These are phyloP conservation scores for Fistulinella cinereoalba DNA, from an alignment of 1,284 basidiomycete genomes.

Conservation along the genomic window DNA sequence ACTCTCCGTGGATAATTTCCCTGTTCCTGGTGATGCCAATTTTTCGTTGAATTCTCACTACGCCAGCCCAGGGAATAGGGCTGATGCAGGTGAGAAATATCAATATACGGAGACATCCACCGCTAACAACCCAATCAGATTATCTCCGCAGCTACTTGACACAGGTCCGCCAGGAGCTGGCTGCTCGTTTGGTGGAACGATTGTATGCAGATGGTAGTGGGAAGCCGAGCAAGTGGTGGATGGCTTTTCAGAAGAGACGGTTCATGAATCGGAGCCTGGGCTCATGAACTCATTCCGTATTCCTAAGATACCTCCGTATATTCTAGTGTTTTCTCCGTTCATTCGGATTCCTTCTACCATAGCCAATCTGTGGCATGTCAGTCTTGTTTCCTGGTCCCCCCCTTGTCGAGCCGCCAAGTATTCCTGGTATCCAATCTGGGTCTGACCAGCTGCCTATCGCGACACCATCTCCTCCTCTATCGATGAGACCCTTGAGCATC, in stretches of 20 bases:
- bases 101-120: not conserved
- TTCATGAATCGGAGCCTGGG: slow-evolving; percentile 91
- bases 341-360: slow-evolving; percentile 86
- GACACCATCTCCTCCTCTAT: slow-evolving; percentile 47
- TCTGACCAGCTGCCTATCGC: slow-evolving; percentile 84
- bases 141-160: slow-evolving; percentile 88
- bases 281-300: slow-evolving; percentile 37
- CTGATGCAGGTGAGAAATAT: slow-evolving; percentile 73
- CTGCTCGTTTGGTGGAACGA: slow-evolving; percentile 80
- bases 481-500: slow-evolving; percentile 63
- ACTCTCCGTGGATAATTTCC: slow-evolving; percentile 88
- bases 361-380: slow-evolving; percentile 77
- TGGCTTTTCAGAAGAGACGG: slow-evolving; percentile 96
- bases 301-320: slow-evolving; percentile 5
- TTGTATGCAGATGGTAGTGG: slow-evolving; percentile 85
- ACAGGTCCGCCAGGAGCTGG: slow-evolving; percentile 91
- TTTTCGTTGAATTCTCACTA: slow-evolving; percentile 95
- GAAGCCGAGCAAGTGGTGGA: slow-evolving; percentile 99
- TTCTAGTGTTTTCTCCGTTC: slow-evolving; percentile 59
- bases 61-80: slow-evolving; percentile 71
- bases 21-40: slow-evolving; percentile 93
- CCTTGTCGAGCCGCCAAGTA: slow-evolving; percentile 71
- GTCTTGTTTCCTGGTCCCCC: slow-evolving; percentile 69
- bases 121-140: slow-evolving; percentile 46
- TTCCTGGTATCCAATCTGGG: slow-evolving; percentile 93